These are phyloP conservation scores for Didymella segeticola DNA, from an alignment of 2,329 filamentous ascomycete genomes.

Conservation along the genomic window DNA sequence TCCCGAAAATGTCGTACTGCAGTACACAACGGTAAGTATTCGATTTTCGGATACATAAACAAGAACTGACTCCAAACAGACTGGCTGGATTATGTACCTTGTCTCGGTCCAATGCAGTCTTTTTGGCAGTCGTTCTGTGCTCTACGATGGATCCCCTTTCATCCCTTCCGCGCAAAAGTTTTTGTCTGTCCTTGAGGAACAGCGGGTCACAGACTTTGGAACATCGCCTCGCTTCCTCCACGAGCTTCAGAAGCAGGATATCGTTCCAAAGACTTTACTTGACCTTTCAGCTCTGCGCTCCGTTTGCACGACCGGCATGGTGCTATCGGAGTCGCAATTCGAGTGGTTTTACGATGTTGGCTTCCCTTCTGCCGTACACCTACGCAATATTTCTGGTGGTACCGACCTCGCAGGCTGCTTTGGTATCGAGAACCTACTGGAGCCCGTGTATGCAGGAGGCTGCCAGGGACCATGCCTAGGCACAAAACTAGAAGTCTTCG, in stretches of 20 bases:
- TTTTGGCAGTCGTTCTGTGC: conserved; percentile 65
- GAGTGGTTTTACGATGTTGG: conserved; percentile 79
- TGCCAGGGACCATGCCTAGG: conserved; percentile 62
- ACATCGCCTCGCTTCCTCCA: conserved; percentile 79
- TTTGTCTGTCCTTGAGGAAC: conserved; percentile 66
- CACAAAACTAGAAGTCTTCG: conserved; percentile 66
- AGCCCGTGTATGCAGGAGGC: conserved; percentile 68
- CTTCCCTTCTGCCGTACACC: conserved; percentile 71
- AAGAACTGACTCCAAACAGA: conserved; percentile 22
- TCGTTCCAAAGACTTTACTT: conserved; percentile 67
- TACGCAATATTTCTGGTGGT: conserved; percentile 78
- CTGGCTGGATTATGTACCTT: conserved; percentile 85
- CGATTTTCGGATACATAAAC: not conserved
- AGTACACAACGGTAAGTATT: conserved; percentile 61
- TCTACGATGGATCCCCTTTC: conserved; percentile 88
- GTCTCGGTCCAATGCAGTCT: conserved; percentile 65
- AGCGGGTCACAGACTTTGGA: conserved; percentile 74
- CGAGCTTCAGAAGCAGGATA: conserved; percentile 70
- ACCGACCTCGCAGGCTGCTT: conserved; percentile 77
- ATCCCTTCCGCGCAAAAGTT: conserved; percentile 70
- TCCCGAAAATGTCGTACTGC: conserved; percentile 56
- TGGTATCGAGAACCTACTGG: conserved; percentile 69
- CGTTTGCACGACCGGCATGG: conserved; percentile 81
- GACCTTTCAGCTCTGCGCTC: conserved; percentile 67
- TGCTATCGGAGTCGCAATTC: conserved; percentile 76